Evolutionary conservation across 192 early-diverging fungal genomes (phyloP), one percentile per base, ranked within the genome.

Genomic region (Entophlyctis helioformis): DNA sequence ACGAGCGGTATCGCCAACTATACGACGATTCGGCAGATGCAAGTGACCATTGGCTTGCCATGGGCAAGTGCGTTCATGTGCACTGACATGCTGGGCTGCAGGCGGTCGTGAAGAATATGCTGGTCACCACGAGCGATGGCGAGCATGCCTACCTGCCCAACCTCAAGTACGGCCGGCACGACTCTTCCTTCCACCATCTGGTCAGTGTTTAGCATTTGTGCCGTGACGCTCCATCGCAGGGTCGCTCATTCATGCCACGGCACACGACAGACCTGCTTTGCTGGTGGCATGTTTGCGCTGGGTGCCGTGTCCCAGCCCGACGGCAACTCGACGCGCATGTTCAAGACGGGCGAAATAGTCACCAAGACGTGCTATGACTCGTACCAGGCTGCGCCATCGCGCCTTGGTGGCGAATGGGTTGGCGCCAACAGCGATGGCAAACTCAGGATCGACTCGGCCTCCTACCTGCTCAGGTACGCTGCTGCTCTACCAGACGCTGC

Each of bases 351-450:
- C 3, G 3, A 22, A 12, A 12, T 37, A 22, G 46, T 65, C 44
- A 63, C 68, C 6, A 53, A 63, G 11, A 53, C 57, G 1, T 71
- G 68, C 42, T 66, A 42, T 40, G 39, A 56, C 34, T 82, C 82
- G 70, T 91, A 91, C 64, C 66, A 66, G 22, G 50, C 51, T 27
- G 84, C 85, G 11, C 59, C 59, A 10, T 81, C 87, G 0, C 84
- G 88, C 0, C 60, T 95, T 23, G 81, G 82, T 7, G 70, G 81
- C 41, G 91, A 95, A 50, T 79, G 80, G 34, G 79, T 81, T 8
- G n/a, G 50, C 39, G 48, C 35, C 13, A 42, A 42, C n/a, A n/a
- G n/a, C 4, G 16, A 39, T 22, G 7, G 3, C 18, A n/a, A 22
- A 7, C 4, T 31, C 6, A 31, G n/a, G n/a, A n/a, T n/a, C n/a